phyloP scores from a whole-genome alignment of 495 filamentous ascomycete species.

The Annulohypoxylon bovei region DNA sequence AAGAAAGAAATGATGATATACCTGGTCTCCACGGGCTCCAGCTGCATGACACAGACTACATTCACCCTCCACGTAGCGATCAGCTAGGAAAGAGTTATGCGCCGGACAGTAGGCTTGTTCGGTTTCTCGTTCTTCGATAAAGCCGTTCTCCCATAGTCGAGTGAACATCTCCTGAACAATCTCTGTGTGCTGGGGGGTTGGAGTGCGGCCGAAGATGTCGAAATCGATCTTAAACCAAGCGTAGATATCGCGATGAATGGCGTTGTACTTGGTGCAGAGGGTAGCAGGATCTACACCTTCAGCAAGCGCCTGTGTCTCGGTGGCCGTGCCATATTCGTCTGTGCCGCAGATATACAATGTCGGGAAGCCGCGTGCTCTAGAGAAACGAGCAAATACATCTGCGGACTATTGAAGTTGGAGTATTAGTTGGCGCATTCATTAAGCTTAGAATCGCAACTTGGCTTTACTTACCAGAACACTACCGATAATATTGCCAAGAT shows the following conservation, averaged over 20 bases:
- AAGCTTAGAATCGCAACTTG: slow-evolving; percentile 65
- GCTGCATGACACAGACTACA: slow-evolving; percentile 80
- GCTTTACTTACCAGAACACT: slow-evolving; percentile 69
- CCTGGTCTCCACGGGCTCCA: slow-evolving; percentile 74
- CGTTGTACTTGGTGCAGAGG: slow-evolving; percentile 53
- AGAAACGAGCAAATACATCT: slow-evolving; percentile 69
- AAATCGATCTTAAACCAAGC: slow-evolving; percentile 52
- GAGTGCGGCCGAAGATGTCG: slow-evolving; percentile 51
- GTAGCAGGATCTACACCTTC: slow-evolving; percentile 51
- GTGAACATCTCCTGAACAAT: slow-evolving; percentile 87
- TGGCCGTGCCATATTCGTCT: slow-evolving; percentile 55
- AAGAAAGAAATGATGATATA: slow-evolving; percentile 52
- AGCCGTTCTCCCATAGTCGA: slow-evolving; percentile 80
- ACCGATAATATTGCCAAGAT: slow-evolving; percentile 93
- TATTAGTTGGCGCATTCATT: slow-evolving; percentile 9
- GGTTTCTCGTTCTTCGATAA: slow-evolving; percentile 77
- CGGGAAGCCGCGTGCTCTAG: slow-evolving; percentile 71
- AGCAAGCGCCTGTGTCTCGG: slow-evolving; percentile 52
- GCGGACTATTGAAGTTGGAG: slow-evolving; percentile 40
- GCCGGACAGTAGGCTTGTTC: slow-evolving; percentile 87
- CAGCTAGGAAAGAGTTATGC: slow-evolving; percentile 86
- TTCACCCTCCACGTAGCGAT: slow-evolving; percentile 92
- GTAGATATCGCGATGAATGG: slow-evolving; percentile 50
- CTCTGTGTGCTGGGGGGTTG: slow-evolving; percentile 81
- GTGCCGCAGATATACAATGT: slow-evolving; percentile 72